These are phyloP conservation scores for Skeletonema costatum DNA, from an alignment of 108 stramenopile species.

Conservation along the genomic window DNA sequence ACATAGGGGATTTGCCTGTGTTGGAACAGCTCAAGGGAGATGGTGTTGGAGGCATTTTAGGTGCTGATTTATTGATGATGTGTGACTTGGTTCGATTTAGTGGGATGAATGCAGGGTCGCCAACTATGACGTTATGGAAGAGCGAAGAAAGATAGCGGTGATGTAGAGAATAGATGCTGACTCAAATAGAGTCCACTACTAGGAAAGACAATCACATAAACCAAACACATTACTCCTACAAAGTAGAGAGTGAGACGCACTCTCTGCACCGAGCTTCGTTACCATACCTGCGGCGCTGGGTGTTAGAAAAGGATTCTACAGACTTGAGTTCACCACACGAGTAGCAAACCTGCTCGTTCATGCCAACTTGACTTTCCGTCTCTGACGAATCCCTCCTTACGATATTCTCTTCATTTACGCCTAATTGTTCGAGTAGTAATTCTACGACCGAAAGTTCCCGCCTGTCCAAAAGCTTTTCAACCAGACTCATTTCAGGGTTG, in stretches of 20 bases:
- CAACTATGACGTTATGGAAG: constrained; percentile 27
- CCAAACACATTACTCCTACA: not conserved
- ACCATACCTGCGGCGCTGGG: not conserved
- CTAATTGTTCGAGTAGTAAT: not conserved
- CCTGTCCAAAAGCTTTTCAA: not conserved
- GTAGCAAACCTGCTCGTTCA: not conserved
- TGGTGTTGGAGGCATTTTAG: constrained; percentile 73
- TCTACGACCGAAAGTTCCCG: not conserved
- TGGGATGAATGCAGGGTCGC: constrained; percentile 27
- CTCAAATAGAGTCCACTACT: not conserved
- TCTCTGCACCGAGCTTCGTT: not conserved
- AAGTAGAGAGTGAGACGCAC: not conserved
- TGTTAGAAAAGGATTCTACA: not conserved
- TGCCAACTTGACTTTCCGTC: not conserved
- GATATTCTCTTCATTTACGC: not conserved
- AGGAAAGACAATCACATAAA: not conserved
- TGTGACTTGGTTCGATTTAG: constrained; percentile 44
- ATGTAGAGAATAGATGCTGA: not conserved
- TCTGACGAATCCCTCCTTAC: not conserved
- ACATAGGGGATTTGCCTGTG: constrained; percentile 77
- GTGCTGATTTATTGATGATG: constrained; percentile 70
- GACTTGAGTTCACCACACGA: not conserved
- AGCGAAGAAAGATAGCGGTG: not conserved
- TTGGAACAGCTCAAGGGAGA: constrained; percentile 57
- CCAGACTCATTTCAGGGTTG: not conserved